Conservation (phyloP, 1,139 yeast species). For the Yamadazyma siamensis region DNA sequence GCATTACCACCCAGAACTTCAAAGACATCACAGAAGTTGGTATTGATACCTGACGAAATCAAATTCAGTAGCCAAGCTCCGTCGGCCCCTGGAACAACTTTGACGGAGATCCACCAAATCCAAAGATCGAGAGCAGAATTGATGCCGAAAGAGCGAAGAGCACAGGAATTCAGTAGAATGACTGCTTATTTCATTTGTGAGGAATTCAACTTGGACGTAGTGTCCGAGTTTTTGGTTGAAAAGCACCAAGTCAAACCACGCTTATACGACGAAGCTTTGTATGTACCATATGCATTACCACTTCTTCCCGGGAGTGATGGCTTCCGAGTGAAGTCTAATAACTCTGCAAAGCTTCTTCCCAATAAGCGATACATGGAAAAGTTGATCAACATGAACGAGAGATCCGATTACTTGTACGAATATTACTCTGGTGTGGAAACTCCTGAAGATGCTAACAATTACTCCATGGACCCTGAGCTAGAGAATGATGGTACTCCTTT, state of each 20-base stretch:
- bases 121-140: conserved; percentile 65
- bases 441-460: conserved; percentile 60
- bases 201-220: conserved; percentile 63
- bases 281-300: conserved; percentile 87
- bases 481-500: conserved; percentile 40
- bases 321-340: conserved; percentile 75
- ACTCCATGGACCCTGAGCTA: conserved; percentile 47
- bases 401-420: conserved; percentile 85
- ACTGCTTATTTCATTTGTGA: conserved; percentile 91
- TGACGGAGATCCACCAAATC: conserved; percentile 30
- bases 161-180: conserved; percentile 71
- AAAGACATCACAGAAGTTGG: conserved; percentile 80
- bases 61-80: conserved; percentile 15
- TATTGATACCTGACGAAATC: conserved; percentile 73
- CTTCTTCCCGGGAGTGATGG: conserved; percentile 86
- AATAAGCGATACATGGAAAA: conserved; percentile 70
- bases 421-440: conserved; percentile 82
- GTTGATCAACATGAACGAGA: conserved; percentile 75
- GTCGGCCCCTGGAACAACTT: conserved; percentile 12
- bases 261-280: conserved; percentile 84
- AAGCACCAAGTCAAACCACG: conserved; percentile 84
- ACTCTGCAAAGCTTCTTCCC: conserved; percentile 59
- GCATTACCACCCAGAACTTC: conserved; percentile 83
- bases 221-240: conserved; percentile 60
- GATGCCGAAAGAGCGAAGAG: conserved; percentile 64